Conservation (phyloP, 1,284 basidiomycete species). For the Apiotrichum porosum region DNA sequence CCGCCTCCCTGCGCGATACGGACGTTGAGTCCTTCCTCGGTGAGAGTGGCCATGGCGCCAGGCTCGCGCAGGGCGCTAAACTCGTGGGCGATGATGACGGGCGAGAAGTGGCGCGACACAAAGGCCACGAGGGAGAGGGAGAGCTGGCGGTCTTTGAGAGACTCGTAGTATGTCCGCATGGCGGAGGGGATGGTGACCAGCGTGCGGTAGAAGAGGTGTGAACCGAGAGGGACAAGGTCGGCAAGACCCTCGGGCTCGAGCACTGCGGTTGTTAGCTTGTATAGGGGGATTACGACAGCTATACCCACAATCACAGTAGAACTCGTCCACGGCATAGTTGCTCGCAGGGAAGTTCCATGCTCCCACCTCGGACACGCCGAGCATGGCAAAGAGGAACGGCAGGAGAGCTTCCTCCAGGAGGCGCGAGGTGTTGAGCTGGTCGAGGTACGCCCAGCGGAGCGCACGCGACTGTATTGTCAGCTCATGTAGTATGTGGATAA, state of each 20-base stretch:
- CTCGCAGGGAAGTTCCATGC: constrained; percentile 52
- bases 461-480: constrained; percentile 36
- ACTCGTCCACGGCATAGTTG: constrained; percentile 80
- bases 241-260: constrained; percentile 58
- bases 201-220: constrained; percentile 82
- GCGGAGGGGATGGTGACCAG: constrained; percentile 75
- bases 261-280: constrained; percentile 43
- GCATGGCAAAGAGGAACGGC: constrained; percentile 66
- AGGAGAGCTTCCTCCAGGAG: constrained; percentile 66
- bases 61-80: constrained; percentile 70
- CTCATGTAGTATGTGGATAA: neutral
- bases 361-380: constrained; percentile 52
- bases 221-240: constrained; percentile 63
- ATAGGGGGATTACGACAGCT: fast-evolving
- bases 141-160: constrained; percentile 84
- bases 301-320: constrained; percentile 54
- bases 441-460: constrained; percentile 61
- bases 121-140: constrained; percentile 69
- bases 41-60: constrained; percentile 59
- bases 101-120: constrained; percentile 84
- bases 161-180: constrained; percentile 77
- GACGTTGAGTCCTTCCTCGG: constrained; percentile 75
- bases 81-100: constrained; percentile 79
- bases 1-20: constrained; percentile 64
- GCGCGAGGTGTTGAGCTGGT: constrained; percentile 69